Evolutionary conservation across 2,329 filamentous ascomycete species (phyloP).

Genomic region (Chaetoscypha palmicola): DNA sequence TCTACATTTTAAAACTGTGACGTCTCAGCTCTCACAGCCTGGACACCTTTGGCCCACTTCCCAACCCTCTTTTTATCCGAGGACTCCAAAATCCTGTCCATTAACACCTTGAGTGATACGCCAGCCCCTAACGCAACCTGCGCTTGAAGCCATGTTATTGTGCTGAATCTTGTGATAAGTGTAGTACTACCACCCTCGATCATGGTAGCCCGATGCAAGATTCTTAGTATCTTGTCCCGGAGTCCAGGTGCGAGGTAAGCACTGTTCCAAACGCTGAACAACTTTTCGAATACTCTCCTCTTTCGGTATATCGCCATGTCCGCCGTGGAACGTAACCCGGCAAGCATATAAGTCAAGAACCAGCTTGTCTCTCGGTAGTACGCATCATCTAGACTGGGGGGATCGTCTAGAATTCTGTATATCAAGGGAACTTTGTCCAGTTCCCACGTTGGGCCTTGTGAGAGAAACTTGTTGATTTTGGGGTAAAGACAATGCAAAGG

Average conservation of each 20-base stretch:
- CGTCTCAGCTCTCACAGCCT: slow-evolving; percentile 26
- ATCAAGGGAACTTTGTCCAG: slow-evolving; percentile 66
- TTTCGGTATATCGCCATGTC: slow-evolving; percentile 57
- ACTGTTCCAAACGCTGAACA: slow-evolving; percentile 63
- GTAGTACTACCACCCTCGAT: slow-evolving; percentile 70
- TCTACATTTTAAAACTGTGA: slow-evolving; percentile 13
- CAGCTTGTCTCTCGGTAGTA: slow-evolving; percentile 68
- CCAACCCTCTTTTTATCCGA: slow-evolving; percentile 60
- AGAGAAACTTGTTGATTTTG: slow-evolving; percentile 80
- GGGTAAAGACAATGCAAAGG: slow-evolving; percentile 78
- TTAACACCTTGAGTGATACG: slow-evolving; percentile 47
- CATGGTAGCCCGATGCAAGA: slow-evolving; percentile 61
- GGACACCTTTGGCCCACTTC: slow-evolving; percentile 51
- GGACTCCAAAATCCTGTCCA: slow-evolving; percentile 52
- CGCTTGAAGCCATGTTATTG: slow-evolving; percentile 67
- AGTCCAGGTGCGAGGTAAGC: slow-evolving; percentile 48
- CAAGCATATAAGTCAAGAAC: slow-evolving; percentile 65
- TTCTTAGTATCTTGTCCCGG: slow-evolving; percentile 50
- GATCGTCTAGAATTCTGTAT: slow-evolving; percentile 52
- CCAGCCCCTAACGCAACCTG: slow-evolving; percentile 43
- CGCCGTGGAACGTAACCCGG: slow-evolving; percentile 50
- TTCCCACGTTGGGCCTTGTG: slow-evolving; percentile 69
- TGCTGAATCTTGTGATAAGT: slow-evolving; percentile 69
- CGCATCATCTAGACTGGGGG: slow-evolving; percentile 64
- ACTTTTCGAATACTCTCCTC: slow-evolving; percentile 64